Evolutionary conservation across 441 rosid genomes (phyloP).

Genomic region (Syzygium malaccense): DNA sequence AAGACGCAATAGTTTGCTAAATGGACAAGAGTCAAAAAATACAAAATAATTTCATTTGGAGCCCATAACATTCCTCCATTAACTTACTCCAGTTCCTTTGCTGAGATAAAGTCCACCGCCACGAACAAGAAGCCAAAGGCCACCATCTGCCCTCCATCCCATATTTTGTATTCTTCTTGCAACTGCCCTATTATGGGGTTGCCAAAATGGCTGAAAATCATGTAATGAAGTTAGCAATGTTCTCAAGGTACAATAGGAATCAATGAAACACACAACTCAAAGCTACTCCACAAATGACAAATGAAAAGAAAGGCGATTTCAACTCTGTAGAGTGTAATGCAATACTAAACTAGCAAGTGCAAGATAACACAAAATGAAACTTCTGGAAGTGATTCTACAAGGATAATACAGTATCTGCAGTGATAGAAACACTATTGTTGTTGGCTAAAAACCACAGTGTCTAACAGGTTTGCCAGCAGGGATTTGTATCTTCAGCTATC

Average conservation of each 20-base stretch:
- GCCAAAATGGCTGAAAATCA: conserved; percentile 74
- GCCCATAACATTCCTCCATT: neutral
- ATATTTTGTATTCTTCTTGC: conserved; percentile 94
- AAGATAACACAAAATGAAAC: neutral
- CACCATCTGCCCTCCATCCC: conserved; percentile 99
- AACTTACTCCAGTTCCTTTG: conserved; percentile 87
- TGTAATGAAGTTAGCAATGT: neutral
- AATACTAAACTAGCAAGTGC: neutral
- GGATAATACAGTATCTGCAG: neutral
- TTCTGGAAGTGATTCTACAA: neutral
- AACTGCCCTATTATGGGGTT: conserved; percentile 91
- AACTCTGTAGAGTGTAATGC: neutral
- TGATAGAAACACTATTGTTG: neutral
- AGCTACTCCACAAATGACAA: neutral
- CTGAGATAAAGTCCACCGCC: conserved; percentile 98
- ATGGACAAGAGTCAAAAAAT: neutral
- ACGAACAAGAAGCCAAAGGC: conserved; percentile 98
- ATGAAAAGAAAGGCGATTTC: neutral
- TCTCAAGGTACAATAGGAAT: neutral
- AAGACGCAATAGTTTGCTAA: neutral
- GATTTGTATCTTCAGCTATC: neutral
- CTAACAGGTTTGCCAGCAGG: neutral
- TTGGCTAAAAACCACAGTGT: neutral
- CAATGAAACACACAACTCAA: neutral
- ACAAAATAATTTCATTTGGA: neutral